Percentiles rank a stretch among this genome's conserved stretches.
Conservation (phyloP, 129 eudicot genomes). For the Chrysanthemum makinoi region DNA sequence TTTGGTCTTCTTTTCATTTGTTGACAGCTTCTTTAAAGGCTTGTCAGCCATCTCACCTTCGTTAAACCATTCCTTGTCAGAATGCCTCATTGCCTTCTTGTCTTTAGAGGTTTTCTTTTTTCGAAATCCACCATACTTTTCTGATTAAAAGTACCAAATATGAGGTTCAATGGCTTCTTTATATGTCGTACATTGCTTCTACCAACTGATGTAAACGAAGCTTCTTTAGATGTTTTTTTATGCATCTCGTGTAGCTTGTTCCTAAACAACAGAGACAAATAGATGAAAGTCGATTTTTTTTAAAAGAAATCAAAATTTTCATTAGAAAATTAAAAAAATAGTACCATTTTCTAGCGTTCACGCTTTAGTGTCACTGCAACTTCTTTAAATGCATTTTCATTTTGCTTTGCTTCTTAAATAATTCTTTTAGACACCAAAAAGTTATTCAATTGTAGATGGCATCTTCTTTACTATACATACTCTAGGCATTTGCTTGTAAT, state of each 20-base stretch:
- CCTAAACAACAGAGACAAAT: neutral
- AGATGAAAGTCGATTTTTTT: neutral
- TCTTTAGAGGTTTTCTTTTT: constrained; percentile 33
- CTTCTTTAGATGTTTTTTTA: neutral
- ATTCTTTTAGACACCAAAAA: constrained; percentile 56
- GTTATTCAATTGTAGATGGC: constrained; percentile 70
- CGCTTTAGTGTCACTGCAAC: constrained; percentile 60
- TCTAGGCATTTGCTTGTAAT: no score
- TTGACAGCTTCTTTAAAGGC: constrained; percentile 63
- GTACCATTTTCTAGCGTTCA: neutral
- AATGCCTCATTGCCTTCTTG: constrained; percentile 68
- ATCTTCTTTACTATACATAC: constrained; percentile 72
- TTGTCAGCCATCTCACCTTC: constrained; percentile 83
- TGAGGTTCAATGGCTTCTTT: no score
- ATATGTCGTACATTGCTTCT: neutral
- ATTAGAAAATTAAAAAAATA: neutral
- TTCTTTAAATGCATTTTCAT: constrained; percentile 62
- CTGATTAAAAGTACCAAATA: no score
- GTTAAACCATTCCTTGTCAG: constrained; percentile 68
- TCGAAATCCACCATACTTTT: no score
- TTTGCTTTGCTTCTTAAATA: constrained; percentile 60
- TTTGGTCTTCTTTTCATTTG: constrained; percentile 56
- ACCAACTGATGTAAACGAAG: neutral
- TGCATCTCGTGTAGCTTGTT: neutral
- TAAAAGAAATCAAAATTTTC: neutral